Evolutionary conservation across 352 stramenopile genomes (phyloP), one percentile per base, ranked within the genome.

Genomic region (Phytophthora nicotianae): DNA sequence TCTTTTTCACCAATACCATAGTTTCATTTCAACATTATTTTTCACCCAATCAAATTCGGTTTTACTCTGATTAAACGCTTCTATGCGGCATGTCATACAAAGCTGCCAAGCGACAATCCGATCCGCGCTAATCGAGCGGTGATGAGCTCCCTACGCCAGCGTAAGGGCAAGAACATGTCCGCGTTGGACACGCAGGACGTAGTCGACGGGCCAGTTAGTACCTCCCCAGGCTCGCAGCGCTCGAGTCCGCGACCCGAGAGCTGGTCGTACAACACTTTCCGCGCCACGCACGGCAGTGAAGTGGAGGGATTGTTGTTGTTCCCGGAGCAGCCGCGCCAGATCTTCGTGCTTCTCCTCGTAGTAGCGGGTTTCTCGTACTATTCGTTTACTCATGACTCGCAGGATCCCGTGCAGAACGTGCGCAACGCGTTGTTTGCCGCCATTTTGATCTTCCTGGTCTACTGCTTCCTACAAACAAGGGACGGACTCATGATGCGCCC

Each of bases 381-480:
- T 50, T 91, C 86, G 50, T 93, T 91, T 73, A 91, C 82, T 35
- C 81, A 90, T 70, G 81, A 95, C 41, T 87, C 83, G 35, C 59
- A 84, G 58, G 79, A 93, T 50, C n/a, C 77, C 14, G 70, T 65
- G 13, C 65, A 87, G 50, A 91, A 91, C 49, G 77, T 91, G 20
- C 81, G 84, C 43, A 89, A 68, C 20, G 86, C 75, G 3, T 38
- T 91, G 24, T 81, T 73, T 37, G 71, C 86, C n/a, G 81, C 73
- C n/a, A 73, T 85, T 50, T 58, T 91, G 13, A 82, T 92, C 51
- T 95, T 95, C 51, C 72, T 95, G 8, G 79, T 91, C 33, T 95
- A 95, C 67, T 95, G 86, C 66, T 95, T 95, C 57, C 46, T 95
- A 51, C 86, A 95, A 50, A 91, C 84, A 11, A 71, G 83, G 26